These are phyloP conservation scores for Beauveria scarabaeidicola DNA, from an alignment of 2,329 filamentous ascomycete species.

Conservation along the genomic window DNA sequence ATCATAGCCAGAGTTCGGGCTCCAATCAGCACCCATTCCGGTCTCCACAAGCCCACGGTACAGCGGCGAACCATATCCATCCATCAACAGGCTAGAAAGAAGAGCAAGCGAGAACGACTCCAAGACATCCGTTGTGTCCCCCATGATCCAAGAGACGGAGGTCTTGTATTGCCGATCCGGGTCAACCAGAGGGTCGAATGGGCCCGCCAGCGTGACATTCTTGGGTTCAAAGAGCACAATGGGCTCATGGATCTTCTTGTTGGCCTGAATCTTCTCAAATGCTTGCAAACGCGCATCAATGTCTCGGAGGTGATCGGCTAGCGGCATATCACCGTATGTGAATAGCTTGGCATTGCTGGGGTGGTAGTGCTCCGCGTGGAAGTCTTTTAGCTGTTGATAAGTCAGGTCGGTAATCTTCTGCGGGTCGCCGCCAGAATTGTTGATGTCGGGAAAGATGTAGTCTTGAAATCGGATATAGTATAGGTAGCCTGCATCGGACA, in stretches of 20 bases:
- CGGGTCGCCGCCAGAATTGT: constrained; percentile 95
- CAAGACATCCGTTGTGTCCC: constrained; percentile 70
- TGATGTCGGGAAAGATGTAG: constrained; percentile 84
- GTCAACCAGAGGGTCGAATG: constrained; percentile 78
- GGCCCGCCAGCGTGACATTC: constrained; percentile 65
- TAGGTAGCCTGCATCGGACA: constrained; percentile 93
- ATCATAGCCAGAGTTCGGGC: constrained; percentile 89
- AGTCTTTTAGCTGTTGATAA: constrained; percentile 78
- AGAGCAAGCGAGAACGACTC: constrained; percentile 84
- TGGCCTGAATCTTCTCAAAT: constrained; percentile 63
- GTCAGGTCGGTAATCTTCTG: constrained; percentile 94
- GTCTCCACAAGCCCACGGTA: constrained; percentile 84
- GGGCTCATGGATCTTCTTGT: constrained; percentile 67
- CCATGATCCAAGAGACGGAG: constrained; percentile 85
- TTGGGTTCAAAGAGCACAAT: constrained; percentile 63
- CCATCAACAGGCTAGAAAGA: constrained; percentile 74
- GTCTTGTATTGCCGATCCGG: constrained; percentile 87
- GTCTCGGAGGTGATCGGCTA: constrained; percentile 71
- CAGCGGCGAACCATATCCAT: constrained; percentile 90
- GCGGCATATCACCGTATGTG: constrained; percentile 88
- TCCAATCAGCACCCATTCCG: constrained; percentile 86
- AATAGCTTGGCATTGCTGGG: constrained; percentile 95
- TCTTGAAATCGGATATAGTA: constrained; percentile 96
- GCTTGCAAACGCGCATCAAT: constrained; percentile 64
- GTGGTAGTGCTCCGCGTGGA: constrained; percentile 90